Conservation (phyloP, 495 filamentous ascomycete species). For the Penicillium antarcticum region DNA sequence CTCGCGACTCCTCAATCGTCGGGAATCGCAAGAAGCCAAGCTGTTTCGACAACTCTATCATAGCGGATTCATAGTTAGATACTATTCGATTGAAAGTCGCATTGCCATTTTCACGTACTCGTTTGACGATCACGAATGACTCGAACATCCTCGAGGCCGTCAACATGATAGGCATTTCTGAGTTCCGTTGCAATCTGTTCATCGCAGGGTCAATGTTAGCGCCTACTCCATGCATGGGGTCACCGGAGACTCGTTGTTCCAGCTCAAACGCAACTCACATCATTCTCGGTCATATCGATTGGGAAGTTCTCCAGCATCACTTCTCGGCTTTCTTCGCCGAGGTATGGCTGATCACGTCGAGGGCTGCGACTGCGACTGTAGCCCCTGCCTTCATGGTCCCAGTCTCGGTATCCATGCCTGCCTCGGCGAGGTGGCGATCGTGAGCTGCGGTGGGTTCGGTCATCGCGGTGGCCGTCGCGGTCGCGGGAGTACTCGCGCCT, state of each 20-base stretch:
- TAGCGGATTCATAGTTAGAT: neutral
- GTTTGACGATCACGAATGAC: conserved; percentile 66
- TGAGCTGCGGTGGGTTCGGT: conserved; percentile 35
- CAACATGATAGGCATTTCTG: conserved; percentile 53
- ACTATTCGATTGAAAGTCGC: neutral
- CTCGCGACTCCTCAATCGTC: conserved; percentile 54
- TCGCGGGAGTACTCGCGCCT: conserved; percentile 34
- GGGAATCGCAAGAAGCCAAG: conserved; percentile 69
- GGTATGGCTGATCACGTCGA: conserved; percentile 39
- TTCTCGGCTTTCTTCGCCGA: conserved; percentile 53
- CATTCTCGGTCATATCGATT: conserved; percentile 58
- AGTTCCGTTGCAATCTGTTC: conserved; percentile 62
- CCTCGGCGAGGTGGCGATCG: conserved; percentile 38
- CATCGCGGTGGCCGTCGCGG: conserved; percentile 36
- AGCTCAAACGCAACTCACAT: conserved; percentile 34
- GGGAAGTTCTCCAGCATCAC: conserved; percentile 62
- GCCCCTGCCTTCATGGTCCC: conserved; percentile 46
- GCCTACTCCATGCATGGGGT: neutral
- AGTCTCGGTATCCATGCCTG: conserved; percentile 48
- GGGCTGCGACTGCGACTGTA: conserved; percentile 43
- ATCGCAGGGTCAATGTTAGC: neutral
- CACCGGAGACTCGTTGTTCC: neutral
- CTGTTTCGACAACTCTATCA: conserved; percentile 54
- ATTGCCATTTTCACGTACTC: conserved; percentile 38
- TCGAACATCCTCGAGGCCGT: conserved; percentile 58